Conservation (phyloP, 495 filamentous ascomycete genomes). For the Penicillium alfredii region DNA sequence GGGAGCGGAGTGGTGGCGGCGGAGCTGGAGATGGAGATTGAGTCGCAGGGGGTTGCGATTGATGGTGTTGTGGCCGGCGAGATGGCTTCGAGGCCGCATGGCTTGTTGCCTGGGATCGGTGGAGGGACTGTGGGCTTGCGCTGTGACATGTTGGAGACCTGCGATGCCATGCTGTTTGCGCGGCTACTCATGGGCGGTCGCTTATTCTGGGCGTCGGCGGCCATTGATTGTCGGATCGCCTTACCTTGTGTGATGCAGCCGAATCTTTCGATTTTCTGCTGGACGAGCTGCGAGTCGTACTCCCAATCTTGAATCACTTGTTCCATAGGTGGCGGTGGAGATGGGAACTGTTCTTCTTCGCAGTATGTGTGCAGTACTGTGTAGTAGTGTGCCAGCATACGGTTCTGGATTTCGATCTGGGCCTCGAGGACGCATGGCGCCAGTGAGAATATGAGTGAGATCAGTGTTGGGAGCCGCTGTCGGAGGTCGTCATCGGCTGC, state of each 20-base stretch:
- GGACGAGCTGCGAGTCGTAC: constrained; percentile 55
- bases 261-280: constrained; percentile 69
- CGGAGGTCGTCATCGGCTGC: constrained; percentile 77
- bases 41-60: constrained; percentile 9
- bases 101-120: constrained; percentile 17
- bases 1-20: constrained; percentile 22
- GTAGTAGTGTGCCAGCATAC: constrained; percentile 77
- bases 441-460: constrained; percentile 68
- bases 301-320: constrained; percentile 69
- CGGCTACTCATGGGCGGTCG: constrained; percentile 22
- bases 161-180: constrained; percentile 8
- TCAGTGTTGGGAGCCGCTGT: constrained; percentile 67
- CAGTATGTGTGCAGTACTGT: constrained; percentile 77
- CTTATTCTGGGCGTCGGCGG: constrained; percentile 33
- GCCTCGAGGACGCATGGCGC: constrained; percentile 69
- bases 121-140: constrained; percentile 20
- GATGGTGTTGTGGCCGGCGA: constrained; percentile 16
- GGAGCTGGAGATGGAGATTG: constrained; percentile 16
- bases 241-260: constrained; percentile 66
- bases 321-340: constrained; percentile 66
- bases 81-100: constrained; percentile 8
- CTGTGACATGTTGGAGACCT: too few relatives aligned
- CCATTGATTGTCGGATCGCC: constrained; percentile 59
- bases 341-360: constrained; percentile 62
- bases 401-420: constrained; percentile 78